These are phyloP conservation scores for Cucurbita maxima DNA, from an alignment of 306 rosid genomes.

Conservation along the genomic window DNA sequence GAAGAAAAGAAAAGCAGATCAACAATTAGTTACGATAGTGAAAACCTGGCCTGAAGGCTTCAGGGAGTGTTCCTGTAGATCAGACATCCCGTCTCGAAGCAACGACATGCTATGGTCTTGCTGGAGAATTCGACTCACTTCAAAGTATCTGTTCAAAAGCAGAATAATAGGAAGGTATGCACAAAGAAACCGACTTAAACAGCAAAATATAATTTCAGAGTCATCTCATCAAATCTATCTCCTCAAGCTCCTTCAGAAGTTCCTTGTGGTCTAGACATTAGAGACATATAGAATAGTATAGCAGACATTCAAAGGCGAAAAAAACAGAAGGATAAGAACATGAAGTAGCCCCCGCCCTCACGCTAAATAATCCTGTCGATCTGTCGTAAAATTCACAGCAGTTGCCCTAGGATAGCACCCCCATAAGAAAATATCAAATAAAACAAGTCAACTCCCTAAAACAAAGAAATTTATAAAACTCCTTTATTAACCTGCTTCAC, in stretches of 20 bases:
- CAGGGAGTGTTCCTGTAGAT: neutral
- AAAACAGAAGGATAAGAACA: neutral
- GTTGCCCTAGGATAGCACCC: neutral
- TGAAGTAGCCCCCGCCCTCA: neutral
- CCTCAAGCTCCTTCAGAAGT: constrained; percentile 2
- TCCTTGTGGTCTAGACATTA: neutral
- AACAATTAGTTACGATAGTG: neutral
- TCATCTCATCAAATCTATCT: neutral
- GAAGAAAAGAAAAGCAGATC: neutral
- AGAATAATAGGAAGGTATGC: neutral
- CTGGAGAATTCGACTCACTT: neutral
- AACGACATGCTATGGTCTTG: neutral
- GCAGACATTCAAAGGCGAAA: neutral
- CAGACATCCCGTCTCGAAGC: neutral
- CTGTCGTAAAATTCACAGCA: constrained; percentile 3
- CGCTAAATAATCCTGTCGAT: neutral
- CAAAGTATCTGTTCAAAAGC: neutral
- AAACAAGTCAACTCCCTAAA: neutral
- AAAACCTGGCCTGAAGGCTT: constrained; percentile 3
- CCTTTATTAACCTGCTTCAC: constrained; percentile 17
- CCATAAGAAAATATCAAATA: constrained; percentile 4
- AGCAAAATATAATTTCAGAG: constrained; percentile 1
- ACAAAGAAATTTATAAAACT: neutral
- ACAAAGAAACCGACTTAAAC: neutral
- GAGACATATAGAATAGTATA: neutral